These are phyloP conservation scores for Yamadazyma scolyti DNA, from an alignment of 805 yeast genomes.

Conservation along the genomic window DNA sequence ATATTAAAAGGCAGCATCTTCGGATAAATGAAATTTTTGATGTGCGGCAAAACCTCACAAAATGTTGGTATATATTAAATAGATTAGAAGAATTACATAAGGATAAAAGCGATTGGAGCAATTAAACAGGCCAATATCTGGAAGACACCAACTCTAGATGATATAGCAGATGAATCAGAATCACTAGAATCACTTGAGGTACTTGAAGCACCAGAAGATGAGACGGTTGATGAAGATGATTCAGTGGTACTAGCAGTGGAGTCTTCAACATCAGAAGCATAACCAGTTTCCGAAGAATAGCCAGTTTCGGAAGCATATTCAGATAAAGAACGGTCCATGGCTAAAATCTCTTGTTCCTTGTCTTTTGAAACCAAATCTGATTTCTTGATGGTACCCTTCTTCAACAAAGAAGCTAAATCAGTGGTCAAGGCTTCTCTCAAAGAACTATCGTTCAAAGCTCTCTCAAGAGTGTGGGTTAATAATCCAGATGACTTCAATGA, in stretches of 20 bases:
- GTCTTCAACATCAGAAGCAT: constrained; percentile 2
- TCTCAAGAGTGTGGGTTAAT: constrained; percentile 17
- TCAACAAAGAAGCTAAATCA: constrained; percentile 18
- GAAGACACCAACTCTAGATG: constrained; percentile 2
- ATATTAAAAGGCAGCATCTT: too few relatives aligned
- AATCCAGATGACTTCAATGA: constrained; percentile 21
- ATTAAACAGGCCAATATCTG: too few relatives aligned
- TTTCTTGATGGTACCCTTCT: constrained; percentile 11
- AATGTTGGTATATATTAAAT: too few relatives aligned
- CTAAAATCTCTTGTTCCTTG: constrained; percentile 6
- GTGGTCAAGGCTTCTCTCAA: constrained; percentile 19
- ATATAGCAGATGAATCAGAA: constrained; percentile 1
- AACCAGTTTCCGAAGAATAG: constrained; percentile 6
- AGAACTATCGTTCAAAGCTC: constrained; percentile 19
- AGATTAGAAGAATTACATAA: too few relatives aligned
- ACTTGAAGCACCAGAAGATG: constrained; percentile 7
- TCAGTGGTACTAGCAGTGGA: constrained; percentile 6
- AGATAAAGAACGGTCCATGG: constrained; percentile 6
- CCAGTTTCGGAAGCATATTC: constrained; percentile 3
- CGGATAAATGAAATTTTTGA: too few relatives aligned
- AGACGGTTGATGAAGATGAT: constrained; percentile 8
- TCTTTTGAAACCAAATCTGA: constrained; percentile 12
- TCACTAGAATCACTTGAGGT: neutral
- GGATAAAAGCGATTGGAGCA: too few relatives aligned
- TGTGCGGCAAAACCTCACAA: too few relatives aligned